A percentile compares a stretch with the other conserved stretches of the same genome.
These are phyloP conservation scores for Sugiyamaella lignohabitans DNA, from an alignment of 805 yeast genomes.

Conservation along the genomic window DNA sequence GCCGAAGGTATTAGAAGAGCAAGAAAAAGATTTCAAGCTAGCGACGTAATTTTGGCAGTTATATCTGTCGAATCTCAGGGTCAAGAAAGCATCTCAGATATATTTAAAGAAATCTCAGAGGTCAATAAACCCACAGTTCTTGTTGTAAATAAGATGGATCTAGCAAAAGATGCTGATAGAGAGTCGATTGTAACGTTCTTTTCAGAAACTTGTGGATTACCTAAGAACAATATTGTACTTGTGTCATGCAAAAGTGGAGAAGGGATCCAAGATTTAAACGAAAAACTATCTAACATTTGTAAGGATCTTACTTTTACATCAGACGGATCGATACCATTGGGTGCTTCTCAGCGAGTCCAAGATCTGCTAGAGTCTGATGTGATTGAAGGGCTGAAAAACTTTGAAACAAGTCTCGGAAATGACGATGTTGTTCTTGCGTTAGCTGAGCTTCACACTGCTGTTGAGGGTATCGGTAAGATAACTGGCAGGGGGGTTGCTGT, in stretches of 20 bases:
- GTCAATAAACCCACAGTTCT: conserved; percentile 23
- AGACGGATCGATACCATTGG: conserved; percentile 47
- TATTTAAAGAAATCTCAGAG: conserved; percentile 15
- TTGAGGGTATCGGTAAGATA: conserved; percentile 84
- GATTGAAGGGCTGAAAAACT: conserved; percentile 64
- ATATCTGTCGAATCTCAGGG: conserved; percentile 13
- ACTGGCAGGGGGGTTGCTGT: conserved; percentile 86
- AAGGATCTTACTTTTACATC: conserved; percentile 41
- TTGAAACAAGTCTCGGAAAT: conserved; percentile 31
- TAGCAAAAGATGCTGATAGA: conserved; percentile 2
- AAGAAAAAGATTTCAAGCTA: conserved; percentile 45
- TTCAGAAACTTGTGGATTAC: conserved; percentile 7
- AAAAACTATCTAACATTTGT: conserved; percentile 41
- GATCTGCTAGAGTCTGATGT: conserved; percentile 75
- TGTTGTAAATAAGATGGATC: conserved; percentile 32
- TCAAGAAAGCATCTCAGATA: conserved; percentile 6
- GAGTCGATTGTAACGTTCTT: background rate
- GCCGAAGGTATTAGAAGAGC: conserved; percentile 79
- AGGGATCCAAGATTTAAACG: conserved; percentile 50
- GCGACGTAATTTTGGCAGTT: conserved; percentile 68
- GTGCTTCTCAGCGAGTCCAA: conserved; percentile 66
- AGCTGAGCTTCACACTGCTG: conserved; percentile 65
- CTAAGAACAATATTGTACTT: conserved; percentile 19
- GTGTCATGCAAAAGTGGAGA: conserved; percentile 55
- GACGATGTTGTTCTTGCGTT: conserved; percentile 73